Evolutionary conservation across 495 filamentous ascomycete genomes (phyloP), one percentile per base, ranked within the genome.

Genomic region (Penicillium malachiteum): DNA sequence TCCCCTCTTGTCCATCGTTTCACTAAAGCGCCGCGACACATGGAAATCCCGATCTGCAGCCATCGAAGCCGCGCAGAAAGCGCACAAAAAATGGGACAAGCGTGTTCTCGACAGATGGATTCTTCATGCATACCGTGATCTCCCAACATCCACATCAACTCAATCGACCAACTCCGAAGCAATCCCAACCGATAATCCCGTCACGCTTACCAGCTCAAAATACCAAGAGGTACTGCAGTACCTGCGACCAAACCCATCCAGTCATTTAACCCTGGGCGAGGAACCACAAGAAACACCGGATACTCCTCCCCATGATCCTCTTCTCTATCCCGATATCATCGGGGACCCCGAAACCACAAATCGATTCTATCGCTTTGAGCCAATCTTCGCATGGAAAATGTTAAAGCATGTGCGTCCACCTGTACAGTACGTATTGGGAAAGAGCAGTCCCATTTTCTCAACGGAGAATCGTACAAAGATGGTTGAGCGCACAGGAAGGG

Each of bases 31-130:
- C 30, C 83, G 84, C 41, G 89, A 93, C 60, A 54, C 79, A 37
- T 95, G 90, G 90, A 80, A 83, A 0, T 84, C 83, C 0, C 77
- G 81, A 30, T 70, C 73, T 16, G 84, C 75, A 8, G 90, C 90
- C 33, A 74, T 71, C 43, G 78, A 78, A 11, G 70, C 79, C 42
- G 86, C 91, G 70, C 65, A 67, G 16, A 69, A 72, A 31, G 81
- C 75, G 57, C 76, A 78, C 4, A 70, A 84, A 60, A 53, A 76
- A 32, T 93, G 90, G 90, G 87, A 95, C 59, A 73, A 82, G 12
- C 81, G 90, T 41, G 87, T 89, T 2, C 70, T 93, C 11, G 80
- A 86, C 6, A 72, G 78, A 31, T 90, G 87, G 82, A 68, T 84
- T 46, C 50, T 77, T 44, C 76, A 88, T 66, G 87, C 88, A n/a